Evolutionary conservation across 2,329 filamentous ascomycete genomes (phyloP), one percentile per base, ranked within the genome.

Genomic region (Fusarium piperis): DNA sequence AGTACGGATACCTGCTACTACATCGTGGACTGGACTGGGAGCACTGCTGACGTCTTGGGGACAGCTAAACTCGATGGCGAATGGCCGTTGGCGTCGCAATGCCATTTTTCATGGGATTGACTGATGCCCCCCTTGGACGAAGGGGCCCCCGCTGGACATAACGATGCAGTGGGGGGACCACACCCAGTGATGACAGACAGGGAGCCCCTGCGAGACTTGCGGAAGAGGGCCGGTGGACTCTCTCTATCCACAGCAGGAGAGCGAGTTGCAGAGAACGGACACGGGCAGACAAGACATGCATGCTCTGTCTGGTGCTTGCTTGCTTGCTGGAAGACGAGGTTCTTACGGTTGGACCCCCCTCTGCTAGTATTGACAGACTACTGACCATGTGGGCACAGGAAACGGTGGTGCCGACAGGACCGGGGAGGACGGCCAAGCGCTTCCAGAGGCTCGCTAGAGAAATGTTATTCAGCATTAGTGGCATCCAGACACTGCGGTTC

Each of bases 41-140:
- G 39, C 48, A 61, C 53, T 70, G 69, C 72, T 76, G 73, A 77
- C 72, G 72, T 74, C 73, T 76, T 67, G 65, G 70, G 46, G 62
- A 74, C 69, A 76, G 65, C 72, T 74, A 72, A 72, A 74, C 62
- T 72, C 74, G 65, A 76, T 68, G 68, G 74, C 65, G 74, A 74
- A 77, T 77, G 74, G 72, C 64, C 71, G 74, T 70, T 65, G 71
- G 70, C 72, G 74, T 77, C 70, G 74, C 73, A 77, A 74, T 76
- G 72, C 75, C 72, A 71, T 76, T 71, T 67, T 62, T 59, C 64
- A 77, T 77, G 74, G 75, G 70, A 72, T 76, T 77, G 73, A 77
- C 67, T 75, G 74, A 76, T 68, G 70, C 26, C 48, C 64, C 65
- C 71, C 59, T 68, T 62, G 67, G 69, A 59, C 57, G 52, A 62